A percentile compares a stretch with the other conserved stretches of the same genome.
These are phyloP conservation scores for Prillingera fragicola DNA, from an alignment of 1,284 basidiomycete genomes.

Conservation along the genomic window DNA sequence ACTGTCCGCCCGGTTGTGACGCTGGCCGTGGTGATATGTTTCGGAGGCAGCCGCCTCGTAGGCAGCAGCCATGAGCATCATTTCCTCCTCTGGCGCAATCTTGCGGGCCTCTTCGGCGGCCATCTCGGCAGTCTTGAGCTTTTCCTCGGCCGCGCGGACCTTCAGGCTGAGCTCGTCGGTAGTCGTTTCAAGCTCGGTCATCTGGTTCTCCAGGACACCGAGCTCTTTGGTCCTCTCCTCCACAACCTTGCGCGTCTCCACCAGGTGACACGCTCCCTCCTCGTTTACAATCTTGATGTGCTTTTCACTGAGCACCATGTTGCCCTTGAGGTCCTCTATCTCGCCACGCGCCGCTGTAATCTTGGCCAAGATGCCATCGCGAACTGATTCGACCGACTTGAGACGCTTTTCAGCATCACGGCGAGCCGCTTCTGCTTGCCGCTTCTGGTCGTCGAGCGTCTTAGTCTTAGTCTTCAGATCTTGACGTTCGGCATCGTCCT, in stretches of 20 bases:
- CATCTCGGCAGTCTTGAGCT: slow-evolving; percentile 27
- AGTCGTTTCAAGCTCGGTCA: slow-evolving; percentile 27
- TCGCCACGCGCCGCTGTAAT: slow-evolving; percentile 65
- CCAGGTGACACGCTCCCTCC: slow-evolving; percentile 54
- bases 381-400: slow-evolving; percentile 60
- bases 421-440: slow-evolving; percentile 68
- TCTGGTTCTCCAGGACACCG: slow-evolving; percentile 39
- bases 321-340: slow-evolving; percentile 58
- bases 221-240: slow-evolving; percentile 54
- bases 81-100: slow-evolving; percentile 43
- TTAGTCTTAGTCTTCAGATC: slow-evolving; percentile 79
- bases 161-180: slow-evolving; percentile 33
- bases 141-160: slow-evolving; percentile 42
- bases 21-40: slow-evolving; percentile 30
- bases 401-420: slow-evolving; percentile 84
- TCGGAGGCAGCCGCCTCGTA: slow-evolving; percentile 44
- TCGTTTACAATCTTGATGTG: slow-evolving; percentile 45
- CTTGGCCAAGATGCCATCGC: slow-evolving; percentile 61
- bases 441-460: slow-evolving; percentile 76
- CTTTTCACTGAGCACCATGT: slow-evolving; percentile 50
- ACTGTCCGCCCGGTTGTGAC: slow-evolving; percentile 26
- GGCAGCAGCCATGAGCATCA: slow-evolving; percentile 47
- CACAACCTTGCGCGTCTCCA: slow-evolving; percentile 52
- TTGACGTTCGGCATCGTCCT: slow-evolving; percentile 70
- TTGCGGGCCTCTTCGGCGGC: slow-evolving; percentile 33